phyloP scores from a whole-genome alignment of 2,329 filamentous ascomycete genomes.

The Xylaria arbuscula region DNA sequence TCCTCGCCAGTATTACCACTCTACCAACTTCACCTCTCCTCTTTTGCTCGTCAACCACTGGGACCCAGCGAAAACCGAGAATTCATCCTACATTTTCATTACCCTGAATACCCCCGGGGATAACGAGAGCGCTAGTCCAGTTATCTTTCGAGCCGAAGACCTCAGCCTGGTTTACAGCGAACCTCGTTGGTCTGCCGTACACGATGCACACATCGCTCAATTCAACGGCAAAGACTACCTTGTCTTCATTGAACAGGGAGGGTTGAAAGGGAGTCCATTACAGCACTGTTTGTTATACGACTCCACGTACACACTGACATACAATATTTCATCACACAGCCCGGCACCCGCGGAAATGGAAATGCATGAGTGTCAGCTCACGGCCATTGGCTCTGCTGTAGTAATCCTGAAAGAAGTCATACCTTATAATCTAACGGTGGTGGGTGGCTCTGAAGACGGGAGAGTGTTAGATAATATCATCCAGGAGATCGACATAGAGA shows the following conservation, averaged over 20 bases:
- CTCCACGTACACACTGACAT: conserved; percentile 42
- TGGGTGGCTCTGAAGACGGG: conserved; percentile 34
- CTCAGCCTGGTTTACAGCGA: conserved; percentile 55
- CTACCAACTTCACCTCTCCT: conserved; percentile 50
- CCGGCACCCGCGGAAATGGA: conserved; percentile 32
- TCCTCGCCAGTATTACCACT: conserved; percentile 51
- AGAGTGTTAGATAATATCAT: conserved; percentile 35
- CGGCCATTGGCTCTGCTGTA: conserved; percentile 39
- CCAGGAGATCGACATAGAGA: conserved; percentile 40
- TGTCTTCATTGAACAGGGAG: conserved; percentile 31
- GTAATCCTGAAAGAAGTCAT: conserved; percentile 41
- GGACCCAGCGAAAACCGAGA: conserved; percentile 45
- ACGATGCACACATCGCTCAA: conserved; percentile 32
- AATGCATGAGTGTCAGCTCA: conserved; percentile 45
- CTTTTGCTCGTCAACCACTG: conserved; percentile 51
- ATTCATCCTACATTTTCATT: conserved; percentile 51
- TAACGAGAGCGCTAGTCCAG: conserved; percentile 46
- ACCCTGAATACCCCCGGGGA: conserved; percentile 41
- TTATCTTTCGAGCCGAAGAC: conserved; percentile 52
- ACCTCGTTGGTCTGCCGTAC: conserved; percentile 32
- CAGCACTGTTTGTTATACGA: conserved; percentile 41
- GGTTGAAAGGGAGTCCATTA: conserved; percentile 11
- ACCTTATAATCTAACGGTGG: conserved; percentile 30
- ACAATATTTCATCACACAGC: conserved; percentile 36
- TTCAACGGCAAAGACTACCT: conserved; percentile 35